Evolutionary conservation across 768 basidiomycete species (phyloP).

Genomic region (Thelephora ganbajun): DNA sequence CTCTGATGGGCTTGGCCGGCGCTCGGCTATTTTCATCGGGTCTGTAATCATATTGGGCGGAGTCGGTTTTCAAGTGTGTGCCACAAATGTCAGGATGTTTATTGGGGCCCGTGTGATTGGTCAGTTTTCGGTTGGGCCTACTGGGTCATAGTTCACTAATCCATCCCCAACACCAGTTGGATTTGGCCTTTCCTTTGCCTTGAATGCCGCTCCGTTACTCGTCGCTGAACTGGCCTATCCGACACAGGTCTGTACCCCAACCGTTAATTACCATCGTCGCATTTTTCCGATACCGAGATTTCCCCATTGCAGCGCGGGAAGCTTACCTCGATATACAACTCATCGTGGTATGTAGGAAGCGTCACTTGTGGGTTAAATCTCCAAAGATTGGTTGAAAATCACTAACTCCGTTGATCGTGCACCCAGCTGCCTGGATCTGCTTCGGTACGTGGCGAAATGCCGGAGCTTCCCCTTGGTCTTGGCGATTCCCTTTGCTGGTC

Average conservation of each 20-base stretch:
- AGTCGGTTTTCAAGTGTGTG: constrained; percentile 37
- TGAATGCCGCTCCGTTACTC: constrained; percentile 49
- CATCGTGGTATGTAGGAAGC: constrained; percentile 64
- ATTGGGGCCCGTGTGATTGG: constrained; percentile 43
- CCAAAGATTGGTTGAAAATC: not conserved
- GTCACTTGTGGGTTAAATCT: constrained; percentile 36
- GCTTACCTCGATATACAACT: constrained; percentile 53
- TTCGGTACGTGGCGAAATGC: constrained; percentile 24
- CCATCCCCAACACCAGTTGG: too few species aligned
- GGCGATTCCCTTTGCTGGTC: constrained; percentile 51
- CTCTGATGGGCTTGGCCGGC: constrained; percentile 50
- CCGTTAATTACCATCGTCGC: not conserved
- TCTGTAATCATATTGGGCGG: constrained; percentile 52
- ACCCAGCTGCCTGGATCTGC: constrained; percentile 31
- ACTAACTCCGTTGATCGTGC: constrained; percentile 6
- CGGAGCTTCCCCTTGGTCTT: constrained; percentile 34
- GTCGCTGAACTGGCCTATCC: constrained; percentile 60
- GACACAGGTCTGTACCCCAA: constrained; percentile 33
- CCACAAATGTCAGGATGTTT: constrained; percentile 34
- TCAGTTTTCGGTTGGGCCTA: constrained; percentile 20
- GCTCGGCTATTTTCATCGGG: constrained; percentile 44
- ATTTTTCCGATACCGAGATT: constrained; percentile 15
- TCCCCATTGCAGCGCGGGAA: constrained; percentile 26
- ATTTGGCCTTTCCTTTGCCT: constrained; percentile 44
- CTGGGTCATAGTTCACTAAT: too few species aligned